Base-by-base conservation (phyloP, 768 basidiomycete species). In the Hygrocybe coccinea region DNA sequence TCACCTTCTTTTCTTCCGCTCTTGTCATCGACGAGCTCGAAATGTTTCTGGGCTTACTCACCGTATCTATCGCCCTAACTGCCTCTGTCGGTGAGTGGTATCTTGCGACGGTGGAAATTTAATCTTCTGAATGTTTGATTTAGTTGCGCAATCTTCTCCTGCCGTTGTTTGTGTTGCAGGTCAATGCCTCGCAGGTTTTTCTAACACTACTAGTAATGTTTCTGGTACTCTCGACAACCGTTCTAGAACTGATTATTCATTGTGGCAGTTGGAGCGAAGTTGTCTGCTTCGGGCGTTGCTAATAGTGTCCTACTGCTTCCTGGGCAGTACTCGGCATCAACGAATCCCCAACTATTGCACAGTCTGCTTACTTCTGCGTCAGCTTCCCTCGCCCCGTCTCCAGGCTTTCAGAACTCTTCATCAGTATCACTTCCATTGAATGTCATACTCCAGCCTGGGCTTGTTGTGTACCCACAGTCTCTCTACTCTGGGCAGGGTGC, bases 151-250 rank as follows among this genome's bases (percentile, higher is more conserved):
- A 69, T 71, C 75, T 68, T 76, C 79, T 61, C 68, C 74, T 56
- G 70, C 84, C 38, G 36, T 73, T 64, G 76, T 92, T 58, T 91
- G 89, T 77, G 75, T 89, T 87, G 86, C 89, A 67, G 89, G 89
- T 62, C 89, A 92, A 86, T 91, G 90, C 76, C 72, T 91, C 55
- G 79, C 90, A 69, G 90, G 90, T 56, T 80, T 72, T 70, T 82
- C 87, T 33, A 91, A 91, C 65, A 80, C 78, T 21, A 86, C 87
- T 63, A 73, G 87, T 84, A 56, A n/a, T 34, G 74, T 70, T 15
- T 11, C 29, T 22, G 34, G 39, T 44, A 3, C 50, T 34, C 19
- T 4, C 22, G 33, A 55, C 9, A 51, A 9, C 45, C 55, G 12
- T 17, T 39, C 39, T 24, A n/a, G 43, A 48, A 60, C 52, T 61